These are phyloP conservation scores for Linnemannia hyalina DNA, from an alignment of 192 early-diverging fungal genomes.

Conservation along the genomic window DNA sequence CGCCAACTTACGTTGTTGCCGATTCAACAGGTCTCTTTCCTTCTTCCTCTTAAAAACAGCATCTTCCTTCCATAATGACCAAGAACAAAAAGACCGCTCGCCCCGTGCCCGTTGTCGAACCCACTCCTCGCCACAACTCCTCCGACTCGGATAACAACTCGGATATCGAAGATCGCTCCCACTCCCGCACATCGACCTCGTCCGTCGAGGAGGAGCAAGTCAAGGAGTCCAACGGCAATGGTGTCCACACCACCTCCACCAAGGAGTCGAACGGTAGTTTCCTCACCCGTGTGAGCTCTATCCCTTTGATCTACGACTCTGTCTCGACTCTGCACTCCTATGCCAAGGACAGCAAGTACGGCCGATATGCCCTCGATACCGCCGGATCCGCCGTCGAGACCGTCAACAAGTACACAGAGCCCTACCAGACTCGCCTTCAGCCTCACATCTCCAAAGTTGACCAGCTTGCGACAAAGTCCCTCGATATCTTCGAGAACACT, in stretches of 20 bases:
- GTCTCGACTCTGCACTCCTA: constrained; percentile 62
- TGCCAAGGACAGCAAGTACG: constrained; percentile 56
- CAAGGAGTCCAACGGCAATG: constrained; percentile 49
- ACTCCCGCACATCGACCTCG: constrained; percentile 67
- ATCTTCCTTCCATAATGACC: constrained; percentile 39
- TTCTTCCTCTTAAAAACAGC: background rate
- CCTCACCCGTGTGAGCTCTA: constrained; percentile 60
- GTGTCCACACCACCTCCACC: constrained; percentile 1
- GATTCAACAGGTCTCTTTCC: background rate
- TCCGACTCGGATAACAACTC: constrained; percentile 48
- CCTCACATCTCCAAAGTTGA: constrained; percentile 70
- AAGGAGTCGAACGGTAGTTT: constrained; percentile 13
- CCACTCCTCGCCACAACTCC: constrained; percentile 37
- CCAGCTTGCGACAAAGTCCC: constrained; percentile 71
- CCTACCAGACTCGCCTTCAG: constrained; percentile 56
- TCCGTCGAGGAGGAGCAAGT: constrained; percentile 62
- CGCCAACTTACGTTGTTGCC: constrained; percentile 1
- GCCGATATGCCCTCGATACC: constrained; percentile 34
- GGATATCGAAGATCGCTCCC: constrained; percentile 50
- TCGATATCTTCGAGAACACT: constrained; percentile 70
- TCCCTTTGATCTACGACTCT: constrained; percentile 68
- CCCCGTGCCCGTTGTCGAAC: background rate
- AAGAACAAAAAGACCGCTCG: constrained; percentile 21
- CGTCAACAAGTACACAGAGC: constrained; percentile 48
- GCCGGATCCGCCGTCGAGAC: constrained; percentile 43